A percentile compares a stretch with the other conserved stretches of the same genome.
These are phyloP conservation scores for Phalaenopsis aphrodite DNA, from an alignment of 106 monocot species.

Conservation along the genomic window DNA sequence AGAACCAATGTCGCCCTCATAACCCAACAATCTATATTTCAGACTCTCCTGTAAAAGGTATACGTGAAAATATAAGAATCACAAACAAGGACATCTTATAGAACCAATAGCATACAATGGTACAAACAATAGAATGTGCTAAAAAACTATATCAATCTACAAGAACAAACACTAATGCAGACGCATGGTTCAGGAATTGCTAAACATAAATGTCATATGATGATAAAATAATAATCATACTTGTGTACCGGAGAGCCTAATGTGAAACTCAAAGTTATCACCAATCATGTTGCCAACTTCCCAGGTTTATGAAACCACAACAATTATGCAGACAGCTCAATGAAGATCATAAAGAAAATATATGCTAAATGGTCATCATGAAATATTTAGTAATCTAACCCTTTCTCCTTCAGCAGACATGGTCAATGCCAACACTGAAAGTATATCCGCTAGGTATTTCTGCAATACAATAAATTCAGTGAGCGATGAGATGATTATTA, in stretches of 20 bases:
- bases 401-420: slow-evolving; percentile 95
- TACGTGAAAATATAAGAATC: slow-evolving; percentile 1
- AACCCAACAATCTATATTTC: slow-evolving; percentile 83
- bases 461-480: slow-evolving; percentile 22
- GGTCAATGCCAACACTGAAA: slow-evolving; percentile 94
- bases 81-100: background rate
- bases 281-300: background rate
- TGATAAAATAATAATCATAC: background rate
- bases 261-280: too few species aligned
- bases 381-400: slow-evolving; percentile 31
- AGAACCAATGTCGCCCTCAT: slow-evolving; percentile 90
- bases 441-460: slow-evolving; percentile 91
- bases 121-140: background rate
- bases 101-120: background rate
- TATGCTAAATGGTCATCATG: background rate
- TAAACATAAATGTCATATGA: background rate
- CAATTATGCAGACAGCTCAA: background rate
- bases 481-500: background rate
- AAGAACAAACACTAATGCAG: background rate
- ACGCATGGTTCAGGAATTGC: background rate
- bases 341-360: background rate
- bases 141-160: background rate
- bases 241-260: background rate
- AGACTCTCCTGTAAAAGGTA: slow-evolving; percentile 69
- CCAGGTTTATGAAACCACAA: background rate